Conservation (phyloP, 116 monocot species). For the Posidonia oceanica region DNA sequence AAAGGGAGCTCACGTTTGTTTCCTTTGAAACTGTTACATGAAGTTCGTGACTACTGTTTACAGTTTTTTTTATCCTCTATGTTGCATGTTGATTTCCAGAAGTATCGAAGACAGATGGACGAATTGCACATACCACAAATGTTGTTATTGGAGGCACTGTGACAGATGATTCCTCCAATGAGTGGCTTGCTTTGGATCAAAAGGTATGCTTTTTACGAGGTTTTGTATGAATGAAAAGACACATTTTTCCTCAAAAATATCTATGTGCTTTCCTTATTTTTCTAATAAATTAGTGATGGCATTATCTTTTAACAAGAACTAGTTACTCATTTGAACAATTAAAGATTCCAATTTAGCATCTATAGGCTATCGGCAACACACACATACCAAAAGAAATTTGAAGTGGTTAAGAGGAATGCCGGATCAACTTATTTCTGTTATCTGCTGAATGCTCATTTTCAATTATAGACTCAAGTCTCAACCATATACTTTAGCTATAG, state of each 20-base stretch:
- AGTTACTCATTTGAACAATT: no score
- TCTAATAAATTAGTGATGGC: no score
- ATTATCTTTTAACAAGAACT: no score
- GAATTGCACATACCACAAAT: conserved; percentile 85
- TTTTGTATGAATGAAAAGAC: no score
- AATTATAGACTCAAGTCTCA: background rate
- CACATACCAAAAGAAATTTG: no score
- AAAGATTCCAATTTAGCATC: no score
- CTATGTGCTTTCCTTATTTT: no score
- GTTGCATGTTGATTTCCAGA: conserved; percentile 7
- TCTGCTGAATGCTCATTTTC: no score
- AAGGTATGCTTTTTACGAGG: conserved; percentile 32
- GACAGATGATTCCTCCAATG: conserved; percentile 76
- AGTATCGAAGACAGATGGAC: conserved; percentile 85
- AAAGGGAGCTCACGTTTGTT: background rate
- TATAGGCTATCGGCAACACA: no score
- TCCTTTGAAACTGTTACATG: background rate
- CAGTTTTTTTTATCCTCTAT: background rate
- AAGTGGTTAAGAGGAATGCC: no score
- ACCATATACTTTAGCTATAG: background rate
- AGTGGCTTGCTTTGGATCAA: conserved; percentile 93
- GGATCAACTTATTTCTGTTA: no score
- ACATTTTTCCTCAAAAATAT: no score
- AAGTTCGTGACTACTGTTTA: background rate
- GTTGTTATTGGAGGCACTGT: conserved; percentile 92